Percentiles rank a stretch among this genome's conserved stretches.
Evolutionary conservation across 768 basidiomycete species (phyloP).

Genomic region (Mycena epipterygia): DNA sequence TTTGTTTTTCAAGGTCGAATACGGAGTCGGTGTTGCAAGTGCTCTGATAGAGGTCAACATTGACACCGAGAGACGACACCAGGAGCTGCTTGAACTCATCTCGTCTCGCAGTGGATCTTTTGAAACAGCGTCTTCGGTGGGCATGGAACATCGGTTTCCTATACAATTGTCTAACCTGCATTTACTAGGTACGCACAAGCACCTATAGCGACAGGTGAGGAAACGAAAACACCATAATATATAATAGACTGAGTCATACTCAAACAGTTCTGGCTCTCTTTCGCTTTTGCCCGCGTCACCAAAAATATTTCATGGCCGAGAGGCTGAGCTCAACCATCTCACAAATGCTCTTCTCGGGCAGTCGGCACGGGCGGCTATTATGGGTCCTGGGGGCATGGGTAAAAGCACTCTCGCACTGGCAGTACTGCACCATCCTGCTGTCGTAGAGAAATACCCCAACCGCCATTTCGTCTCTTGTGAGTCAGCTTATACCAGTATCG

Average conservation of each 20-base stretch:
- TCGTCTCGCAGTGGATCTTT: neutral
- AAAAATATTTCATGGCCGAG: slow-evolving; percentile 1
- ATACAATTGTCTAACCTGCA: neutral
- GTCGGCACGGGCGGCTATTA: neutral
- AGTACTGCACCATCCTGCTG: neutral
- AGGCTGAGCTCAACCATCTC: neutral
- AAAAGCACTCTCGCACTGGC: neutral
- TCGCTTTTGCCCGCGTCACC: neutral
- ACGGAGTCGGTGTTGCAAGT: neutral
- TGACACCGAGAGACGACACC: neutral
- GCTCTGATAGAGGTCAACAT: neutral
- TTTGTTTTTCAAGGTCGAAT: neutral
- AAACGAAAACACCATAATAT: neutral
- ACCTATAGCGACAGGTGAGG: neutral
- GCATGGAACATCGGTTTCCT: neutral
- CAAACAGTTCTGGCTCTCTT: neutral
- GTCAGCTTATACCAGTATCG: neutral
- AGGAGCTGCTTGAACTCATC: slow-evolving; percentile 4
- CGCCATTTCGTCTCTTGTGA: slow-evolving; percentile 27
- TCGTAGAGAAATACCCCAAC: neutral
- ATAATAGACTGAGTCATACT: neutral
- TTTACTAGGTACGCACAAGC: neutral
- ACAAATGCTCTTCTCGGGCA: neutral
- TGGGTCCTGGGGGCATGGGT: neutral
- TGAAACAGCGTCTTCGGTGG: neutral